Evolutionary conservation across 371 early-diverging fungal genomes (phyloP), one percentile per base, ranked within the genome.

Genomic region (Chytridium lagenaria): DNA sequence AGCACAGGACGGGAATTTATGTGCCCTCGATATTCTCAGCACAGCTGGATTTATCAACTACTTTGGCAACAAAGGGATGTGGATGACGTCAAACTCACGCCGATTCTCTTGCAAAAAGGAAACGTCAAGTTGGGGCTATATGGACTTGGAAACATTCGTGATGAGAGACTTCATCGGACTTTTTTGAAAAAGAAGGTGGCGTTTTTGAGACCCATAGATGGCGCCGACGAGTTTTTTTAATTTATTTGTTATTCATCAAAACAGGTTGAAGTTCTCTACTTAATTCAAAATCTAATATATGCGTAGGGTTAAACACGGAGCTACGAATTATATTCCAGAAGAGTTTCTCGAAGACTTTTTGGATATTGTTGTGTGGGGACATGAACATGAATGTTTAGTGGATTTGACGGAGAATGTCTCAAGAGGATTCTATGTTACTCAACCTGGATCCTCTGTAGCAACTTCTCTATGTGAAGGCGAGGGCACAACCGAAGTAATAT

Each of bases 381-480:
- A 99, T 82, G 99, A 99, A 83, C 99, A 99, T 85, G 96, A 99
- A 75, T 98, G 97, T 71, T 79, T 87, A 37, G 92, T 96, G 33
- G 91, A 92, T 36, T 94, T 95, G 0, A 86, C 88, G 59, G 81
- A 81, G 39, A 91, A 89, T 79, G 85, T 87, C 22, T 71, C 84
- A 31, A 83, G 88, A 52, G 86, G 87, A 15, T 94, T 95, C 76
- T 87, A 91, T 63, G 87, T 98, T 3, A 90, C 91, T 0, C 99
- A 99, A 77, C 97, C 97, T 0, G 99, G 99, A 0, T 97, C 97
- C 0, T 96, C 98, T 0, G 92, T 99, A 1, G 96, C 98, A 0
- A 99, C 99, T 0, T 92, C 94, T 69, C 80, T 99, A n/a, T 89
- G 90, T 33, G 89, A 91, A 69, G 98, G 95, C 7, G 99, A 99